Percentiles rank a stretch among this genome's conserved stretches.
These are phyloP conservation scores for Hirsutella minnesotensis DNA, from an alignment of 2,329 filamentous ascomycete species.

Conservation along the genomic window DNA sequence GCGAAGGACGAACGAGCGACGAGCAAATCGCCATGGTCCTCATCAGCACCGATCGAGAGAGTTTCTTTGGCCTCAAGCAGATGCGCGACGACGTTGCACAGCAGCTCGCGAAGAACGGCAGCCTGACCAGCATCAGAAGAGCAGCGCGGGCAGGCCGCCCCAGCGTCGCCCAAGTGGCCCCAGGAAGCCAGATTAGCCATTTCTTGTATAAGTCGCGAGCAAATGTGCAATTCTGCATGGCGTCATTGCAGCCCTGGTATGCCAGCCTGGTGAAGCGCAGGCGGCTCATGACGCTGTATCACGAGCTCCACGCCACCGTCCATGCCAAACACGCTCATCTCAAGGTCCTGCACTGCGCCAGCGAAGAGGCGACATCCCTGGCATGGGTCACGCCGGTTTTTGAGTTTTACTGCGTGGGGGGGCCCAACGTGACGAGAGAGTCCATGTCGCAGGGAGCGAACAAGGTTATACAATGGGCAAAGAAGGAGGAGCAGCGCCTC, in stretches of 20 bases:
- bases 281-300: conserved; percentile 73
- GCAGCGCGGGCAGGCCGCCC: conserved; percentile 64
- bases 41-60: conserved; percentile 85
- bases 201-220: conserved; percentile 91
- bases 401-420: conserved; percentile 91
- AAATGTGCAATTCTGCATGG: conserved; percentile 95
- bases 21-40: conserved; percentile 84
- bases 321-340: conserved; percentile 75
- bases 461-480: conserved; percentile 82
- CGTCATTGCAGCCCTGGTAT: conserved; percentile 64
- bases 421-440: conserved; percentile 51
- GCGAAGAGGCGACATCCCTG: conserved; percentile 63
- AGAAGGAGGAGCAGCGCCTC: conserved; percentile 80
- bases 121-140: conserved; percentile 60
- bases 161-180: conserved; percentile 60
- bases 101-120: conserved; percentile 65
- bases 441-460: conserved; percentile 78
- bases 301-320: conserved; percentile 71
- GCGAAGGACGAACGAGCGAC: conserved; percentile 50
- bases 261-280: conserved; percentile 44
- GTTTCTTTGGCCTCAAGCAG: conserved; percentile 78
- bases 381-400: conserved; percentile 88
- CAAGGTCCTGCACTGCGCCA: conserved; percentile 73
- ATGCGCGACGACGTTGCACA: conserved; percentile 52
- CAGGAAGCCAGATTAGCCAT: conserved; percentile 71